These are phyloP conservation scores for Diutina pseudorugosa DNA, from an alignment of 1,139 yeast genomes.

Conservation along the genomic window DNA sequence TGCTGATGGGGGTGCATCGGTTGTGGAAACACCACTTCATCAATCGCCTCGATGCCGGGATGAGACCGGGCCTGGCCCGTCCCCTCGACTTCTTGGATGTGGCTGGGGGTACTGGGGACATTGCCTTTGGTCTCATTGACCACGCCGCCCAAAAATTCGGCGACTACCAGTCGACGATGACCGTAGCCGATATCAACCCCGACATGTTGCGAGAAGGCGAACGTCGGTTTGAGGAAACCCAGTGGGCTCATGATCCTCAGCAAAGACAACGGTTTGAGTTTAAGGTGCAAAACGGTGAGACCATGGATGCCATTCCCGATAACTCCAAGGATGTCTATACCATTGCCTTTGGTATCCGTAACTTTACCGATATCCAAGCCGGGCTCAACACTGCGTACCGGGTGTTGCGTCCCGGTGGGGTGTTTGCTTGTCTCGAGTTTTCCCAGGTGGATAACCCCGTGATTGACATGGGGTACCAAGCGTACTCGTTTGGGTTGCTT, in stretches of 20 bases:
- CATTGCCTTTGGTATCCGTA: conserved; percentile 93
- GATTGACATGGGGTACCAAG: conserved; percentile 66
- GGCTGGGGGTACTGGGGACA: conserved; percentile 99
- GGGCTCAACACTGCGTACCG: conserved; percentile 91
- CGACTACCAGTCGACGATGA: conserved; percentile 71
- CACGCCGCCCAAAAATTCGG: conserved; percentile 76
- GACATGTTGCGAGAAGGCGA: conserved; percentile 95
- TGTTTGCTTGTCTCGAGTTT: conserved; percentile 91
- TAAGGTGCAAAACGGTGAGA: conserved; percentile 87
- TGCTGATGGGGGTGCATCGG: conserved; percentile 92
- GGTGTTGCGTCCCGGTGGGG: conserved; percentile 96
- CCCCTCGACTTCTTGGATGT: conserved; percentile 88
- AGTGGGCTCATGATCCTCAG: conserved; percentile 40
- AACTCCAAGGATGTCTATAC: conserved; percentile 92
- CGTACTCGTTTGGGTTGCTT: conserved; percentile 76
- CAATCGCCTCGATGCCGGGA: conserved; percentile 82
- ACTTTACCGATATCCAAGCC: conserved; percentile 87
- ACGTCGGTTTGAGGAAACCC: conserved; percentile 45
- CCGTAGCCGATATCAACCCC: conserved; percentile 87
- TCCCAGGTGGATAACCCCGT: conserved; percentile 79
- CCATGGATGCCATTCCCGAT: conserved; percentile 69
- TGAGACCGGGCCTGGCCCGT: conserved; percentile 67
- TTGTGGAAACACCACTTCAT: conserved; percentile 92
- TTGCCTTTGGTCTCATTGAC: conserved; percentile 88
- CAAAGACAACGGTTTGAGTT: conserved; percentile 45